Evolutionary conservation across 2,329 filamentous ascomycete species (phyloP), one percentile per base, ranked within the genome.

Genomic region (Alternaria sp.): DNA sequence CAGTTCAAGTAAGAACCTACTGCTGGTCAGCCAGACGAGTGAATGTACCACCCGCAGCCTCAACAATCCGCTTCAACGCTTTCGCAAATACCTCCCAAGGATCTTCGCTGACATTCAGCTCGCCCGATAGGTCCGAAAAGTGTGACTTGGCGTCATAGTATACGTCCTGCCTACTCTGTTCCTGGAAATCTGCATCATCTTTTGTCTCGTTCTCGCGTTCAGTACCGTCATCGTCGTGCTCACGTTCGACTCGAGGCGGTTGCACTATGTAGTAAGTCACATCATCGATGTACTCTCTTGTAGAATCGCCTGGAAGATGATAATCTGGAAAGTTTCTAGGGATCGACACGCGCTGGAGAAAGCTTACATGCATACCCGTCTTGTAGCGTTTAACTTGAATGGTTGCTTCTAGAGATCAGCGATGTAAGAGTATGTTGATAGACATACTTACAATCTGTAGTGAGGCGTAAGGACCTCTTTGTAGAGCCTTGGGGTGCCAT

Each of bases 111-210:
- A 8, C 7, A 0, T 2, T 0, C 6, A 16, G 0, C 14, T n/a
- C 34, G 14, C 6, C 34, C 7, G 16, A n/a, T 38, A 7, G 32
- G 0, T 36, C 12, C 32, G 5, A 16, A 3, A 16, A 5, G 11
- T 36, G 14, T 12, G 32, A 36, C 5, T 14, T 12, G 0, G 32
- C 32, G 3, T 36, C 12, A 36, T 36, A 6, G 14, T 36, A 36
- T 36, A 16, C 1, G 16, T 38, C 34, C 0, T 16, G 7, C 6
- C 16, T 8, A 38, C 7, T 16, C 16, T n/a, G 34, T 16, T 38
- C 16, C 1, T 7, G 16, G 0, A 18, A 3, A 7, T 38, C 1
- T 0, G 5, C 34, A 38, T 38, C 34, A 0, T 9, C 7, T n/a
- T 4, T 3, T 1, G 0, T 7, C 7, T 38, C 16, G 1, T 38